Evolutionary conservation across 1,284 basidiomycete species (phyloP), one percentile per base, ranked within the genome.

Genomic region (Porogramme epimiltina): DNA sequence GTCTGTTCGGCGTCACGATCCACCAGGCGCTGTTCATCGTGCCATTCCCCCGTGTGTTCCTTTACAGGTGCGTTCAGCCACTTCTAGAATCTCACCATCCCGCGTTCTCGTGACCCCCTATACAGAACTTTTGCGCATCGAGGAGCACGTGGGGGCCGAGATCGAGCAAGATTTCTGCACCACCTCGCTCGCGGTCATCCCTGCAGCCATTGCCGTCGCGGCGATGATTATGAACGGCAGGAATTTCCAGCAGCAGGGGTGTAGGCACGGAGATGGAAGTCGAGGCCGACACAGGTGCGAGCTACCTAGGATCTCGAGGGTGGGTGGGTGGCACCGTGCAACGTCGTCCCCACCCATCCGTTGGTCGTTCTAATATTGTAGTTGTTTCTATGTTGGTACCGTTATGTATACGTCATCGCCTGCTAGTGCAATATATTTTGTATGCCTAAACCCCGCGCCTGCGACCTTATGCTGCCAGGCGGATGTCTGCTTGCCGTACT

Each of bases 21-120:
- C 93, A 90, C 58, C 96, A 99, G 72, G 91, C 95, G 0, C 82
- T 99, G 24, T 99, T 99, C 75, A 96, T 99, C 66, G 95, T 95
- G 26, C 93, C 93, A 0, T 95, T 93, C 70, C 96, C 93, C 5
- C 96, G 98, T 72, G 89, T 95, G 0, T 98, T 97, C 77, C 96
- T 98, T 73, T 98, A 92, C 83, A 98, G 98, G 72, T 99, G 97
- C 71, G 95, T 99, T 60, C 85, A 94, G 0, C 95, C 95, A 0
- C 77, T 98, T 16, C 80, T 99, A 39, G 82, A 90, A 62, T 71
- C 81, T 33, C 95, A 98, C 70, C 86, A 96, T 63, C 93, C 96
- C 0, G 91, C 93, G 3, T 99, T 99, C 73, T 92, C 87, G 6
- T 99, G 96, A n/a, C 64, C 97, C 96, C 0, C 82, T 99, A 9